Base-by-base conservation (phyloP, 768 basidiomycete genomes). In the Phallus indusiatus region DNA sequence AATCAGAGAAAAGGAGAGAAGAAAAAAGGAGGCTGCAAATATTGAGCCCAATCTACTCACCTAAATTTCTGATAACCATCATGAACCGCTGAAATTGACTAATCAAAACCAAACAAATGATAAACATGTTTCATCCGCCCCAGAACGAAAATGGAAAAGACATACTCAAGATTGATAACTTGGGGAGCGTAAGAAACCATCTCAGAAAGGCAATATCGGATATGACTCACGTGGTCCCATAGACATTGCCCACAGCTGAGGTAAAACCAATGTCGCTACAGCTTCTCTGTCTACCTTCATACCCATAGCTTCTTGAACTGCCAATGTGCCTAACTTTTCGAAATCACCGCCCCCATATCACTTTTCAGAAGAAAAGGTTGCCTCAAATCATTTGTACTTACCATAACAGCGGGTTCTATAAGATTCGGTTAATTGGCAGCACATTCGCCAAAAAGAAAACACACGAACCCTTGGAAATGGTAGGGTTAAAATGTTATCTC, bases 291-390 rank as follows among this genome's bases (percentile, higher is more conserved):
- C 94, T 1, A 97, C 85, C 69, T 95, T 96, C 64, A 84, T 80
- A 9, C 94, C 94, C 94, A 96, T 97, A 0, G 91, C 91, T 70
- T 94, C 94, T 72, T 97, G 94, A 0, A 97, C 92, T 20, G 80
- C 81, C 47, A 93, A 74, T 0, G 92, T 92, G 1, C 89, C 88
- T 83, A 93, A 88, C 90, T 91, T 62, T 46, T 54, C 22, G 59
- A 47, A 20, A 7, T 2, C 28, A 28, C 28, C 11, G 46, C 36
- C 49, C 49, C n/a, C 22, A 42, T 55, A 50, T 37, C 28, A 16
- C 18, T 34, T 37, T 18, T 5, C 8, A 28, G 14, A 37, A 10
- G n/a, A 20, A 17, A 59, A 14, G 9, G 37, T 47, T 20, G n/a
- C 61, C 63, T 20, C 9, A 28, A 14, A 20, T 5, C 51, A 24